phyloP scores from a whole-genome alignment of 2,329 filamentous ascomycete genomes.

The Penicillium sp. region DNA sequence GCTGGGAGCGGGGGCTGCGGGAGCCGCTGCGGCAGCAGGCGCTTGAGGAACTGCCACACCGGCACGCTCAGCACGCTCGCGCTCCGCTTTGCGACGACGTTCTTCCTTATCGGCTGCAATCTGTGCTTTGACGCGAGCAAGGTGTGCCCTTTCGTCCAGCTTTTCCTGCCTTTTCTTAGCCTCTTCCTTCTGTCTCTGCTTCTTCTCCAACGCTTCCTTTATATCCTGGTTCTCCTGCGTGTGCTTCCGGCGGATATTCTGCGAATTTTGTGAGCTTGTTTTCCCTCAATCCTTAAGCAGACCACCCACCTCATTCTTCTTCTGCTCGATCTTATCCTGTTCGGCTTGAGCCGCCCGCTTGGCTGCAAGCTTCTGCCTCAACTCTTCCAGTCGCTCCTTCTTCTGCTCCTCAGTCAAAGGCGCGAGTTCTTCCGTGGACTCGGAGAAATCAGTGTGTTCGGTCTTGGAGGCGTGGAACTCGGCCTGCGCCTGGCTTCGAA shows the following conservation, averaged over 20 bases:
- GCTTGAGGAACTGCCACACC: constrained; percentile 62
- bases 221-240: constrained; percentile 85
- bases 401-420: constrained; percentile 92
- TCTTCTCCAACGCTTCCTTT: constrained; percentile 84
- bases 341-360: constrained; percentile 71
- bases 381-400: constrained; percentile 72
- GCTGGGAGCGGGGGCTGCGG: constrained; percentile 50
- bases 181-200: constrained; percentile 91
- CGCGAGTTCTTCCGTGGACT: constrained; percentile 89
- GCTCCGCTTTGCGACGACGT: constrained; percentile 79
- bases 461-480: constrained; percentile 91
- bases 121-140: constrained; percentile 86
- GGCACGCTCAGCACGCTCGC: constrained; percentile 81
- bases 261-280: constrained; percentile 4
- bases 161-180: constrained; percentile 87
- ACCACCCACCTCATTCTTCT: constrained; percentile 73
- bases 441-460: constrained; percentile 86
- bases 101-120: constrained; percentile 95
- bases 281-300: neutral
- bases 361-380: constrained; percentile 69
- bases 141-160: constrained; percentile 78
- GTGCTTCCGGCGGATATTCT: constrained; percentile 76
- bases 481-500: constrained; percentile 77
- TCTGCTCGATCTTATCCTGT: constrained; percentile 77
- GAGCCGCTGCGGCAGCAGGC: constrained; percentile 45